phyloP scores from a whole-genome alignment of 139 green algal genomes.

The Volvox africanus region DNA sequence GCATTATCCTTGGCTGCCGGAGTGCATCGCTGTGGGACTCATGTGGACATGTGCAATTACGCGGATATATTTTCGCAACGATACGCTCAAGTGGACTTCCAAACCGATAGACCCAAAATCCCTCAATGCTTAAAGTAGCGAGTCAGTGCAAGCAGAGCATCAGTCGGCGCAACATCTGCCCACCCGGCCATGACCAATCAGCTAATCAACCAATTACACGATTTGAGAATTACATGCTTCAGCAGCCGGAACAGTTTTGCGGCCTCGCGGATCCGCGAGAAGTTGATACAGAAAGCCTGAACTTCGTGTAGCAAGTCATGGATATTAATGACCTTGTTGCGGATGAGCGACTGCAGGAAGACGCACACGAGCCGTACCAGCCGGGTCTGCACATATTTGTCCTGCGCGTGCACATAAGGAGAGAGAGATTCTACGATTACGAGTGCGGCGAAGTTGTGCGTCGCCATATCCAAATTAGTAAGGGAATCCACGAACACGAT shows the following conservation, averaged over 20 bases:
- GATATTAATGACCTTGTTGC: slow-evolving; percentile 82
- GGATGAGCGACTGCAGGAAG: slow-evolving; percentile 90
- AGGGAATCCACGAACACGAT: too few species aligned
- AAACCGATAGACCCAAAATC: too few species aligned
- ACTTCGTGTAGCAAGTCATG: slow-evolving; percentile 83
- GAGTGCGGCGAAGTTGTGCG: background rate
- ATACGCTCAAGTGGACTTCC: too few species aligned
- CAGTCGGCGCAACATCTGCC: too few species aligned
- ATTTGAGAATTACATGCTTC: slow-evolving; percentile 59
- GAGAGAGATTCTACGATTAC: background rate
- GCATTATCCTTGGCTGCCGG: too few species aligned
- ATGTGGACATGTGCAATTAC: too few species aligned
- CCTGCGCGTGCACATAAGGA: slow-evolving; percentile 52
- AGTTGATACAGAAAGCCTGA: slow-evolving; percentile 93
- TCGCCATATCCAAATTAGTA: background rate
- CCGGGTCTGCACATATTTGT: slow-evolving; percentile 90
- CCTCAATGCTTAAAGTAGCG: too few species aligned
- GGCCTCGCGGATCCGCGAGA: slow-evolving; percentile 88
- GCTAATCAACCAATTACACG: too few species aligned
- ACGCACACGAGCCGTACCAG: slow-evolving; percentile 92
- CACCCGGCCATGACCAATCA: too few species aligned
- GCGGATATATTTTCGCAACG: too few species aligned
- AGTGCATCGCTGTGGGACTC: too few species aligned
- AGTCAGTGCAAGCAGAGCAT: too few species aligned
- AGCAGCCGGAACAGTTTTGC: slow-evolving; percentile 88